Evolutionary conservation across 768 basidiomycete genomes (phyloP).

Genomic region (Saitozyma sp.): DNA sequence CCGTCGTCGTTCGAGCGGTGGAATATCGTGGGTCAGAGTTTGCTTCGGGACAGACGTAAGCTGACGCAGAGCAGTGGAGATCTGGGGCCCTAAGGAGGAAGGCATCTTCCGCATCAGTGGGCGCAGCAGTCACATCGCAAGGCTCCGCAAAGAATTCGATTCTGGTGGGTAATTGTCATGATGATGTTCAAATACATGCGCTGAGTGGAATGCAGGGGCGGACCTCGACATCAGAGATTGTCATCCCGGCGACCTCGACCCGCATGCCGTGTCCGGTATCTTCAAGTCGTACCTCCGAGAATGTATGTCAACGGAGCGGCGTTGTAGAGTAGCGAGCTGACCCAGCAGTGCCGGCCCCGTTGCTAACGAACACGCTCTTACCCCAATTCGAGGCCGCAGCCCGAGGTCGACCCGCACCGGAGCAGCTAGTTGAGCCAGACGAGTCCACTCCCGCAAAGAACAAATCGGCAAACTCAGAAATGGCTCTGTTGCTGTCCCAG

Average conservation of each 20-base stretch:
- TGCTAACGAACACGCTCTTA: slow-evolving; percentile 70
- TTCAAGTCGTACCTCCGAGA: slow-evolving; percentile 93
- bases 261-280: slow-evolving; percentile 87
- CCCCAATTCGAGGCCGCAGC: slow-evolving; percentile 78
- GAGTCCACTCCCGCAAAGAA: too few relatives aligned
- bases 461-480: slow-evolving; percentile 41
- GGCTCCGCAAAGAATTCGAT: slow-evolving; percentile 77
- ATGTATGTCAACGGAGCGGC: slow-evolving; percentile 60
- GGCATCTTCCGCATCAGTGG: slow-evolving; percentile 70
- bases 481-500: slow-evolving; percentile 65
- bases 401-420: slow-evolving; percentile 17
- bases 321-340: neutral
- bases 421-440: too few relatives aligned
- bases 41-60: neutral
- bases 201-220: slow-evolving; percentile 60
- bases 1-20: slow-evolving; percentile 42
- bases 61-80: slow-evolving; percentile 28
- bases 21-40: slow-evolving; percentile 44
- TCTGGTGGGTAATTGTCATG: slow-evolving; percentile 57
- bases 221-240: slow-evolving; percentile 80
- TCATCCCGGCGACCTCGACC: slow-evolving; percentile 83
- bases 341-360: slow-evolving; percentile 74
- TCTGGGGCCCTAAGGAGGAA: slow-evolving; percentile 52
- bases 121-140: slow-evolving; percentile 73
- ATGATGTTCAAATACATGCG: slow-evolving; percentile 5